Evolutionary conservation across 805 yeast genomes (phyloP), one percentile per base, ranked within the genome.

Genomic region (Saturnispora serradocipensis): DNA sequence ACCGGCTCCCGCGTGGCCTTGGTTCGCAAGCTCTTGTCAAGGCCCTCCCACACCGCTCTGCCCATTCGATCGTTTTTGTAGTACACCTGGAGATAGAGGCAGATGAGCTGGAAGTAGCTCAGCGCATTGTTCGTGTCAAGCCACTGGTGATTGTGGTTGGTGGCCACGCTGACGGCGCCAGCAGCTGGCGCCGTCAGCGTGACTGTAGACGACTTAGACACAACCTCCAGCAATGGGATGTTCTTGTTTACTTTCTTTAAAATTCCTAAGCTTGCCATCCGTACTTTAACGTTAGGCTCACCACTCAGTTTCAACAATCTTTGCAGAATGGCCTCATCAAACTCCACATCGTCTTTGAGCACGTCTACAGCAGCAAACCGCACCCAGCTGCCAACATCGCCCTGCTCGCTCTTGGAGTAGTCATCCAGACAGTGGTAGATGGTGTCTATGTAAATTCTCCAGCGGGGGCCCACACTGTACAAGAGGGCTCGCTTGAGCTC

Each of bases 321-420:
- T 2, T 8, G 9, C 7, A 20, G 11, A 3, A 43, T n/a, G 9
- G 13, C 28, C 16, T 25, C 45, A 27, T 43, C 22, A 16, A 16
- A 15, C 20, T 35, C 5, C n/a, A 18, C 24, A n/a, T 2, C 42
- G n/a, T 45, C n/a, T 15, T n/a, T 22, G 15, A 45, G n/a, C 15
- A 25, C n/a, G 6, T 45, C 35, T 1, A 46, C 43, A 3, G 30
- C 20, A 15, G 36, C 30, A 5, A 44, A 40, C 45, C 98, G 69
- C 1, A 88, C 76, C 58, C 80, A 76, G 45, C 87, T 78, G 2
- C 98, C 98, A n/a, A 89, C 90, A 67, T 90, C 98, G 9, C 98
- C 98, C 60, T 87, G 85, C 27, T 79, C 78, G 0, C 91, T 86
- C 2, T 77, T 68, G 0, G 95, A 79, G 63, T 89, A 88, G 59